A percentile compares a stretch with the other conserved stretches of the same genome.
These are phyloP conservation scores for Salix suchowensis DNA, from an alignment of 345 rosid species.

Conservation along the genomic window DNA sequence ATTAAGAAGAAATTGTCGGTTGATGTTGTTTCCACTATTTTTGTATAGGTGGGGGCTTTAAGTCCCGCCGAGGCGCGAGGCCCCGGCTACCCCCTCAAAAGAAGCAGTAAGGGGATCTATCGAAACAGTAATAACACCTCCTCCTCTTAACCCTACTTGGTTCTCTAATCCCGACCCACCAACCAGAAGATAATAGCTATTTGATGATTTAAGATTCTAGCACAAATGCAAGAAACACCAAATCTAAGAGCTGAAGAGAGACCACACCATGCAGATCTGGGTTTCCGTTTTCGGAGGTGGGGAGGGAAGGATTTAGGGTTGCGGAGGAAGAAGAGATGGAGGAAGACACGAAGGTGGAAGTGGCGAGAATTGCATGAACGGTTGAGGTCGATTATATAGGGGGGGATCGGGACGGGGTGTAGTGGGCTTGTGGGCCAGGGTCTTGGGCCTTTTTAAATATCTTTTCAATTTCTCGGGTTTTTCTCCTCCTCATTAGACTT, in stretches of 20 bases:
- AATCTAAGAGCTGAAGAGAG: constrained; percentile 16
- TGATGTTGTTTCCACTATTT: not conserved
- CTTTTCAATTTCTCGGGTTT: constrained; percentile 11
- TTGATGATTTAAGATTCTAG: not conserved
- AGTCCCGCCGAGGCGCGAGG: constrained; percentile 99
- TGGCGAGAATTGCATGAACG: constrained; percentile 62
- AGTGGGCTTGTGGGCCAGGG: constrained; percentile 23
- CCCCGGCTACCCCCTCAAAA: constrained; percentile 99
- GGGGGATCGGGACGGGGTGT: not conserved
- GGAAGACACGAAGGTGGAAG: not conserved
- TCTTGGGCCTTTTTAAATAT: constrained; percentile 15
- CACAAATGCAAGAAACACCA: not conserved
- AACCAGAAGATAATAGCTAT: constrained; percentile 25
- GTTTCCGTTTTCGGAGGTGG: not conserved
- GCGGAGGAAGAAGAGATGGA: constrained; percentile 8
- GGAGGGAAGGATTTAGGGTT: not conserved
- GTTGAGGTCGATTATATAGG: constrained; percentile 45
- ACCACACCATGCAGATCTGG: constrained; percentile 40
- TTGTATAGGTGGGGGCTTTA: constrained; percentile 82
- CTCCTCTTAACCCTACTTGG: constrained; percentile 36
- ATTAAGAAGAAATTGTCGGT: not conserved
- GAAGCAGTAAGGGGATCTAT: constrained; percentile 61
- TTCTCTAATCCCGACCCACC: constrained; percentile 41
- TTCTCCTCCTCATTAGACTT: not conserved
- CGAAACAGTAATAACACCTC: constrained; percentile 33